Conservation (phyloP, 148 eudicot genomes). For the Rhododendron mucronatum region DNA sequence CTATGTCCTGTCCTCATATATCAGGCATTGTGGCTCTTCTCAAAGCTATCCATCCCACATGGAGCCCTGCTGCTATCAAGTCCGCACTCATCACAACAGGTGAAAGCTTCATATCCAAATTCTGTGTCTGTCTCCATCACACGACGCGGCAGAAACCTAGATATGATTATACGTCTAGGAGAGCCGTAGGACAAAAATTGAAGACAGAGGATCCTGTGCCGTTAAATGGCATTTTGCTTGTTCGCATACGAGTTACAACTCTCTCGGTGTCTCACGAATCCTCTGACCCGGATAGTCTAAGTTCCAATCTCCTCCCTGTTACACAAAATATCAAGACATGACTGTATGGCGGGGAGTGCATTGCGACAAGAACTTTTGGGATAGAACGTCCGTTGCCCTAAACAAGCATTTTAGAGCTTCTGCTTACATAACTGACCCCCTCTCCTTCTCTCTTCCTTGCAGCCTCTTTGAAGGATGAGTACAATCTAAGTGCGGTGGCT, state of each 20-base stretch:
- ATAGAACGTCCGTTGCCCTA: background rate
- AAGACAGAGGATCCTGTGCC: background rate
- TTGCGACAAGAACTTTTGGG: background rate
- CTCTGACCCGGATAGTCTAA: background rate
- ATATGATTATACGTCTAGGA: background rate
- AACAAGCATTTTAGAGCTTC: background rate
- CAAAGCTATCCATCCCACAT: conserved; percentile 43
- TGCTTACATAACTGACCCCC: background rate
- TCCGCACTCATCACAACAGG: conserved; percentile 55
- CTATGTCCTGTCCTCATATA: conserved; percentile 55
- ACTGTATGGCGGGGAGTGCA: background rate
- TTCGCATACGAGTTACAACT: background rate
- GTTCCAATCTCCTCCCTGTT: background rate
- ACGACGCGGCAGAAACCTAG: background rate
- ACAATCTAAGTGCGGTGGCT: conserved; percentile 18
- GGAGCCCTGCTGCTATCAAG: conserved; percentile 58
- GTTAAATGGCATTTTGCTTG: background rate
- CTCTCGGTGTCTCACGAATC: background rate
- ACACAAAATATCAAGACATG: background rate
- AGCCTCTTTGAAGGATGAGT: conserved; percentile 27
- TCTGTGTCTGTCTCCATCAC: background rate
- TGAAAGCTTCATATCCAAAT: conserved; percentile 6
- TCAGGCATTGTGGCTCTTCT: conserved; percentile 47
- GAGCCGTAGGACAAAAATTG: background rate
- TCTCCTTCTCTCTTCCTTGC: background rate